phyloP scores from a whole-genome alignment of 208 protist genomes.

The Angomonas deanei region DNA sequence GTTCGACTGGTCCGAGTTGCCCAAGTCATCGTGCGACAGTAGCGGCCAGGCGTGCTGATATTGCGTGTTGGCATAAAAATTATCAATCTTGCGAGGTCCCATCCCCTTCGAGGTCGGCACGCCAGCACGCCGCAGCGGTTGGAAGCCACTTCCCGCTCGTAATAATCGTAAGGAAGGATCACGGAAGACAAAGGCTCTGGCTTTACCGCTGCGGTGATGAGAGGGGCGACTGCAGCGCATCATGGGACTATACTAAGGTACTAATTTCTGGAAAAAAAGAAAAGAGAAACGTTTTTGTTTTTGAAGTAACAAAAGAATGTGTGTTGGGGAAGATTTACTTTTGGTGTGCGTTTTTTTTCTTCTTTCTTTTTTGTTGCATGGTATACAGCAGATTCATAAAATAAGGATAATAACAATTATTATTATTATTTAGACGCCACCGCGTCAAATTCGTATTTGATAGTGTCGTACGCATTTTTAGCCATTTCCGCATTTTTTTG shows the following conservation, averaged over 20 bases:
- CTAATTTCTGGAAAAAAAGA: slow-evolving; percentile 6
- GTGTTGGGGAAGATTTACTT: too few species aligned
- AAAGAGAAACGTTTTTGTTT: slow-evolving; percentile 1
- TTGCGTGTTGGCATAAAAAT: slow-evolving; percentile 75
- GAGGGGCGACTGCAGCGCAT: slow-evolving; percentile 38
- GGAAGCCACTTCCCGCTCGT: slow-evolving; percentile 57
- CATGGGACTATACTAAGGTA: slow-evolving; percentile 29
- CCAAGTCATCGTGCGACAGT: slow-evolving; percentile 84
- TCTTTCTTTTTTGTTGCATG: too few species aligned
- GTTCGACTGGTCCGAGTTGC: slow-evolving; percentile 88
- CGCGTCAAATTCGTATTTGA: too few species aligned
- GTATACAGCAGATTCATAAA: too few species aligned
- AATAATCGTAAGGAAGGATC: slow-evolving; percentile 73
- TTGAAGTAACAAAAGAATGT: background rate
- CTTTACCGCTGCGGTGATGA: slow-evolving; percentile 69
- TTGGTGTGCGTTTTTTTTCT: too few species aligned
- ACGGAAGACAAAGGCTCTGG: slow-evolving; percentile 74
- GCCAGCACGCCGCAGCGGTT: slow-evolving; percentile 73
- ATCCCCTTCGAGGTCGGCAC: slow-evolving; percentile 48
- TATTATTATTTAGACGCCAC: too few species aligned
- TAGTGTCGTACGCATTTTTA: too few species aligned
- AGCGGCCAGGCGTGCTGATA: slow-evolving; percentile 89
- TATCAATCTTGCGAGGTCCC: slow-evolving; percentile 66
- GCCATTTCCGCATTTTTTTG: too few species aligned
- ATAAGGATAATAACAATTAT: too few species aligned